Conservation (phyloP, 352 stramenopile genomes). For the Phytophthora nicotianae region DNA sequence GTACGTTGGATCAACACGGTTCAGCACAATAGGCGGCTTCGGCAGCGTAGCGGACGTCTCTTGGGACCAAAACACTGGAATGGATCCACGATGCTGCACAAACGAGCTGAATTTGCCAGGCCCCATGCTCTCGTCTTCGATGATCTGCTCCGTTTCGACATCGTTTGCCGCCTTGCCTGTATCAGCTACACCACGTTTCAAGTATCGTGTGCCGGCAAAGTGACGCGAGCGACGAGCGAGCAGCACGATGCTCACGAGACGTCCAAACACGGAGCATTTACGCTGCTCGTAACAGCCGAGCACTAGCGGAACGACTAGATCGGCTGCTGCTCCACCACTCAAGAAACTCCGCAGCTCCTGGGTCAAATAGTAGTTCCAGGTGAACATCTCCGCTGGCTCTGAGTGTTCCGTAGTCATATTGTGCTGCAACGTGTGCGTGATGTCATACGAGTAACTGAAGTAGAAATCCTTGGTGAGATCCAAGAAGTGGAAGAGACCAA, state of each 20-base stretch:
- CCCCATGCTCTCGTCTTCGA: slow-evolving; percentile 89
- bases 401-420: slow-evolving; percentile 94
- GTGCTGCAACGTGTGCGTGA: slow-evolving; percentile 97
- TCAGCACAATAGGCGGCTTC: slow-evolving; percentile 98
- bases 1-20: slow-evolving; percentile 97
- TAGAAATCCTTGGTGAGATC: slow-evolving; percentile 99
- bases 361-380: slow-evolving; percentile 98
- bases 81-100: slow-evolving; percentile 98
- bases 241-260: slow-evolving; percentile 95
- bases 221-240: slow-evolving; percentile 96
- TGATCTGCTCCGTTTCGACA: slow-evolving; percentile 98
- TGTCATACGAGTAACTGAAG: slow-evolving; percentile 99
- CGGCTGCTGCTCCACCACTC: slow-evolving; percentile 79
- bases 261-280: slow-evolving; percentile 96
- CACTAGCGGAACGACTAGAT: slow-evolving; percentile 91
- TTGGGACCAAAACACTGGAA: slow-evolving; percentile 99
- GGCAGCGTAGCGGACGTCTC: slow-evolving; percentile 97
- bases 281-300: slow-evolving; percentile 97
- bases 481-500: slow-evolving; percentile 98
- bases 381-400: slow-evolving; percentile 94
- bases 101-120: slow-evolving; percentile 95
- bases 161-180: slow-evolving; percentile 99
- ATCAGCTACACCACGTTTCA: slow-evolving; percentile 97
- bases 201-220: slow-evolving; percentile 99
- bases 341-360: slow-evolving; percentile 91